A percentile compares a stretch with the other conserved stretches of the same genome.
phyloP scores from a whole-genome alignment of 129 eudicot genomes.

The Apium graveolens region DNA sequence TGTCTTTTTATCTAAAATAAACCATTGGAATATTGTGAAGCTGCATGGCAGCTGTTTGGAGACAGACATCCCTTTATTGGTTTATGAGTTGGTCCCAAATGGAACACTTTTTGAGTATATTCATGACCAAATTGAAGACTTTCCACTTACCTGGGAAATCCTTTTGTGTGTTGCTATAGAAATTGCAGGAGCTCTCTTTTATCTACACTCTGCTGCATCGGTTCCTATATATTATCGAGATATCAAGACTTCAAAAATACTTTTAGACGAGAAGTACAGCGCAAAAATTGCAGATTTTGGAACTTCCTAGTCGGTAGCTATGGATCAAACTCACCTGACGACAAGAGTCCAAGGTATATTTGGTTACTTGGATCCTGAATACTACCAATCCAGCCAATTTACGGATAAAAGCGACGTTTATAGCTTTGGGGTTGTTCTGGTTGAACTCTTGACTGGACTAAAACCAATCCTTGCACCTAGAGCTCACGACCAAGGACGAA shows the following conservation, averaged over 20 bases:
- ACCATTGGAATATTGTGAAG: background rate
- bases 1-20: background rate
- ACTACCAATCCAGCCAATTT: background rate
- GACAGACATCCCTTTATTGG: background rate
- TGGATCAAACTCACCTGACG: background rate
- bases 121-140: background rate
- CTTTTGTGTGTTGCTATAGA: background rate
- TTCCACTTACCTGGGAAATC: background rate
- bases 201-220: background rate
- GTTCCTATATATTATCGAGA: background rate
- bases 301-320: background rate
- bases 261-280: background rate
- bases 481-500: background rate
- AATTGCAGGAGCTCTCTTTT: background rate
- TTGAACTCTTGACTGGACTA: background rate
- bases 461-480: background rate
- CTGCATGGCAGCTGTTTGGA: background rate
- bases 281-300: background rate
- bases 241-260: background rate
- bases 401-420: background rate
- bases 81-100: background rate
- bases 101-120: conserved; percentile 1
- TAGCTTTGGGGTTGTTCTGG: background rate
- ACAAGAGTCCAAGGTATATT: background rate
- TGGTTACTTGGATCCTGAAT: conserved; percentile 1